phyloP scores from a whole-genome alignment of 1,284 basidiomycete genomes.

The Trichosporon faecale region DNA sequence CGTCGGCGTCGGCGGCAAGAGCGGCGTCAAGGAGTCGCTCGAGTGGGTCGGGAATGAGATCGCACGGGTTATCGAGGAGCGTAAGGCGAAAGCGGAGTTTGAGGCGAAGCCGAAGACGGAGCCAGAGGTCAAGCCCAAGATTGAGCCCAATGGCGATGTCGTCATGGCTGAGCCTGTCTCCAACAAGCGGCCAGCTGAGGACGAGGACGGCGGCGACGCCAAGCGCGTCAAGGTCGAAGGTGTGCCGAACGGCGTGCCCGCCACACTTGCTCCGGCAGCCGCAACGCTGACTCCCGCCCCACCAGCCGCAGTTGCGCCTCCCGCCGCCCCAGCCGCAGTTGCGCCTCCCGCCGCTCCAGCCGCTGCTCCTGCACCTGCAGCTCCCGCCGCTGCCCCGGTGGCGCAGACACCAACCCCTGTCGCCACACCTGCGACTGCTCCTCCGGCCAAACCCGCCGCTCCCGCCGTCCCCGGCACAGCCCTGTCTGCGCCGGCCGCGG shows the following conservation, averaged over 20 bases:
- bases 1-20: slow-evolving; percentile 35
- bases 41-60: slow-evolving; percentile 38
- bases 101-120: slow-evolving; percentile 13
- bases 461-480: background rate
- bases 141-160: slow-evolving; percentile 11
- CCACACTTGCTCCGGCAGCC: background rate
- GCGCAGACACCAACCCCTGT: background rate
- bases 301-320: background rate
- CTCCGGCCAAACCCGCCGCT: slow-evolving; percentile 9
- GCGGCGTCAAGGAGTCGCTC: slow-evolving; percentile 34
- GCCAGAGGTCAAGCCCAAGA: slow-evolving; percentile 5
- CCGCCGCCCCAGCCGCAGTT: background rate
- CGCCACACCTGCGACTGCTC: background rate
- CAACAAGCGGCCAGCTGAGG: background rate
- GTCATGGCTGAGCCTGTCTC: slow-evolving; percentile 20
- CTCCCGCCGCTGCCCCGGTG: background rate
- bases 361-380: background rate
- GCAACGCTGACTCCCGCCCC: background rate
- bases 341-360: background rate
- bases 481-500: background rate
- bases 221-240: slow-evolving; percentile 15
- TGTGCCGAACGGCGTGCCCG: background rate
- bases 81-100: background rate
- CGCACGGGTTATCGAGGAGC: slow-evolving; percentile 13
- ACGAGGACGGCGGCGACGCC: slow-evolving; percentile 7